Conservation (phyloP, 108 stramenopile species). For the Ochromonas danica region DNA sequence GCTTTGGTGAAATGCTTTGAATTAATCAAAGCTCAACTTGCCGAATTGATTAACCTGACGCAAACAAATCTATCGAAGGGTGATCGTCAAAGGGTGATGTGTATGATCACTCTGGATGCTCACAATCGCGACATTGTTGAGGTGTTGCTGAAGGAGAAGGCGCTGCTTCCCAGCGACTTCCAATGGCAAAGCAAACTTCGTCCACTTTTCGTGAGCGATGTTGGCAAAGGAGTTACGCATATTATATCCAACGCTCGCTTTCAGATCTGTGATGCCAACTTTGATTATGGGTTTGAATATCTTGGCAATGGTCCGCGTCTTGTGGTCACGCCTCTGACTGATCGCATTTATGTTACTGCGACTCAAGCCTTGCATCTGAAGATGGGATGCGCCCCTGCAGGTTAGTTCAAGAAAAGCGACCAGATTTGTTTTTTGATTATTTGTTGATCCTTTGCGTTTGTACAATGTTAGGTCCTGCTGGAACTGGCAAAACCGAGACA, state of each 20-base stretch:
- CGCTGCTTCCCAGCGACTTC: conserved; percentile 40
- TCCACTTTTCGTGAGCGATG: not conserved
- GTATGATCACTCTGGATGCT: conserved; percentile 59
- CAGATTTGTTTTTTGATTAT: not conserved
- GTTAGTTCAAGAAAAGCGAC: not conserved
- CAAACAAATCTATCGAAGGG: conserved; percentile 40
- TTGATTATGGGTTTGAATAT: conserved; percentile 61
- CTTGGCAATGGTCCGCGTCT: conserved; percentile 54
- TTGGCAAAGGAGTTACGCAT: conserved; percentile 38
- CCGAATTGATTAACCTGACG: conserved; percentile 49
- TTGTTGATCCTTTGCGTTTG: not conserved
- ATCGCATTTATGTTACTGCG: conserved; percentile 64
- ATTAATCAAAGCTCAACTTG: conserved; percentile 12
- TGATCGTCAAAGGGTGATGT: conserved; percentile 50
- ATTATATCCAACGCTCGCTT: conserved; percentile 37
- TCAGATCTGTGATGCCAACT: conserved; percentile 42
- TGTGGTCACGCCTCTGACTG: conserved; percentile 65
- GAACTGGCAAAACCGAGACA: conserved; percentile 64
- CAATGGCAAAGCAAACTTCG: conserved; percentile 64
- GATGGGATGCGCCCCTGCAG: conserved; percentile 57
- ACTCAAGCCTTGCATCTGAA: conserved; percentile 57
- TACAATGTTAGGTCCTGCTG: conserved; percentile 55
- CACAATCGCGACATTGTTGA: conserved; percentile 61
- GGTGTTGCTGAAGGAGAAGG: conserved; percentile 45
- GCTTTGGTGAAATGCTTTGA: conserved; percentile 19